phyloP scores from a whole-genome alignment of 768 basidiomycete genomes.

The Podaxis sp. region DNA sequence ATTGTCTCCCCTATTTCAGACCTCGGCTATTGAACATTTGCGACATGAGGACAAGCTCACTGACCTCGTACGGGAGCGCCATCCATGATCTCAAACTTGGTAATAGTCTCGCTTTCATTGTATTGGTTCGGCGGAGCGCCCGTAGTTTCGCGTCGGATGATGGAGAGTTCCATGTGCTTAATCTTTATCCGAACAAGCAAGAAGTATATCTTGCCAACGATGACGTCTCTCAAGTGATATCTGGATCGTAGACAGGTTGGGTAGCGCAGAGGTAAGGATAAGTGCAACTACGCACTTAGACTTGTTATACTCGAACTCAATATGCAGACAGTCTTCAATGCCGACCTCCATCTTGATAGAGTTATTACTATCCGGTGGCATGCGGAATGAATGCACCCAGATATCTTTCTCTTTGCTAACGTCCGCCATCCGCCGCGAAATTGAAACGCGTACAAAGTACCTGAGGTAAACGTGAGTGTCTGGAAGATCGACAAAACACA shows the following conservation, averaged over 20 bases:
- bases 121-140: slow-evolving; percentile 98
- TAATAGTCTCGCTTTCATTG: slow-evolving; percentile 98
- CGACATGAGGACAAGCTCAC: slow-evolving; percentile 14
- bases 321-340: slow-evolving; percentile 98
- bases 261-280: neutral
- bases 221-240: slow-evolving; percentile 98
- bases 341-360: slow-evolving; percentile 99
- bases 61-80: slow-evolving; percentile 93
- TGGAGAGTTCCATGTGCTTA: slow-evolving; percentile 99
- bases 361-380: slow-evolving; percentile 98
- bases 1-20: slow-evolving; percentile 82
- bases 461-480: slow-evolving; percentile 37
- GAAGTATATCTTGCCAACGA: slow-evolving; percentile 99
- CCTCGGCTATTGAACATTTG: neutral
- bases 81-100: slow-evolving; percentile 99
- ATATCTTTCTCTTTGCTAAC: slow-evolving; percentile 90
- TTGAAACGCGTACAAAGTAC: slow-evolving; percentile 89
- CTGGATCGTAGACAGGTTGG: slow-evolving; percentile 37
- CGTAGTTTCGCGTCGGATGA: slow-evolving; percentile 96
- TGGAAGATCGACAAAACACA: neutral
- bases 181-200: slow-evolving; percentile 98
- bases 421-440: slow-evolving; percentile 91
- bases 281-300: slow-evolving; percentile 71
- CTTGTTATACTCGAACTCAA: slow-evolving; percentile 99
- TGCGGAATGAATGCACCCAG: slow-evolving; percentile 98